Percentiles rank a stretch among this genome's conserved stretches.
Evolutionary conservation across 805 yeast species (phyloP).

Genomic region (Allodekkera sacchari): DNA sequence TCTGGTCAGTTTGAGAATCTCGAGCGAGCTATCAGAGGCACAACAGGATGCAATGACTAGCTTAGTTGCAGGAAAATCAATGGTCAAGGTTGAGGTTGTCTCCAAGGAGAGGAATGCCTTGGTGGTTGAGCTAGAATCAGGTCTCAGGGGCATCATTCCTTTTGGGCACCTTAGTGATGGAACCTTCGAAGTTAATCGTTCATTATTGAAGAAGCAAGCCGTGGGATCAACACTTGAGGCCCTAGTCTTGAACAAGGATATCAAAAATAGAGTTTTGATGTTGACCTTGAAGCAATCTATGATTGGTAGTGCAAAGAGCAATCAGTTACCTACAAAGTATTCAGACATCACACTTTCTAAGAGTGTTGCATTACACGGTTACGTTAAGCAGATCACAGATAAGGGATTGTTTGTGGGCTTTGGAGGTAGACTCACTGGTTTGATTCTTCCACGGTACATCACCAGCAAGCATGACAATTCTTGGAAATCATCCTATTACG

Average conservation of each 20-base stretch:
- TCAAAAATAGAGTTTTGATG: slow-evolving; percentile 50
- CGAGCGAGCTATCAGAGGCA: slow-evolving; percentile 40
- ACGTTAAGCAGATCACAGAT: slow-evolving; percentile 66
- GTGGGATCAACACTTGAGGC: slow-evolving; percentile 56
- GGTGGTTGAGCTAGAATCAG: slow-evolving; percentile 48
- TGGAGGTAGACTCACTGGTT: slow-evolving; percentile 72
- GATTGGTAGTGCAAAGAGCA: slow-evolving; percentile 50
- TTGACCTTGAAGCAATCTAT: slow-evolving; percentile 60
- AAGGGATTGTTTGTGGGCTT: slow-evolving; percentile 80
- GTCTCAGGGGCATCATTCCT: slow-evolving; percentile 61
- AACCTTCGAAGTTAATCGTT: slow-evolving; percentile 64
- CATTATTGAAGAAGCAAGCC: slow-evolving; percentile 48
- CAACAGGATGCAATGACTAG: slow-evolving; percentile 38
- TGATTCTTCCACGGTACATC: slow-evolving; percentile 69
- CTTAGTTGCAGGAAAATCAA: slow-evolving; percentile 52
- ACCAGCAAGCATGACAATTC: slow-evolving; percentile 45
- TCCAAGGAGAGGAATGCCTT: slow-evolving; percentile 73
- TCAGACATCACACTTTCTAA: slow-evolving; percentile 47
- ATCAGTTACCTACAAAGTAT: slow-evolving; percentile 49
- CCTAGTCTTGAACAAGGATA: slow-evolving; percentile 60
- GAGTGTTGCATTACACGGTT: slow-evolving; percentile 57
- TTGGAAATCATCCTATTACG: slow-evolving; percentile 43
- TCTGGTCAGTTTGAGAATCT: slow-evolving; percentile 66
- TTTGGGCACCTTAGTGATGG: slow-evolving; percentile 75
- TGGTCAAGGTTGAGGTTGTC: slow-evolving; percentile 51